Conservation (phyloP, 768 basidiomycete species). For the Boletus reticuloceps region DNA sequence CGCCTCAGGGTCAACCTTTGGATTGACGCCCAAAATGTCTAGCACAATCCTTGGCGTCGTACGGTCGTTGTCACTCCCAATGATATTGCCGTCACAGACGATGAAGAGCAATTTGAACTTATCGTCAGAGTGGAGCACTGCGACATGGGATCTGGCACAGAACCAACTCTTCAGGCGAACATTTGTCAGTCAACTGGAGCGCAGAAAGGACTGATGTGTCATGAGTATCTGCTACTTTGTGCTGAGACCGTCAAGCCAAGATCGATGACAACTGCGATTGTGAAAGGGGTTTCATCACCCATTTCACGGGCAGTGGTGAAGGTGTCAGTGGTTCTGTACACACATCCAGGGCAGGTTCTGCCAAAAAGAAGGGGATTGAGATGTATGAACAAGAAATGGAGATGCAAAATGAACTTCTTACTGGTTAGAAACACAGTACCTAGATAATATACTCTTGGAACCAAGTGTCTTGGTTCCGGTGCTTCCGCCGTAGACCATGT, state of each 20-base stretch:
- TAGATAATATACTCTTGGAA: no score
- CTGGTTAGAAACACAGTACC: conserved; percentile 28
- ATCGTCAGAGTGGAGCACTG: conserved; percentile 88
- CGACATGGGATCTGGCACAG: conserved; percentile 89
- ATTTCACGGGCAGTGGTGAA: conserved; percentile 22
- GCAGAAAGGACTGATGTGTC: conserved; percentile 75
- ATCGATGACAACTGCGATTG: conserved; percentile 24
- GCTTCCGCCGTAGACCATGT: no score
- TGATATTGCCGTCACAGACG: conserved; percentile 95
- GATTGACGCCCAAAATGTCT: conserved; percentile 90
- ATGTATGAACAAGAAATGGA: not conserved
- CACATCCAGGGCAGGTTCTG: conserved; percentile 13
- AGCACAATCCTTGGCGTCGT: conserved; percentile 90
- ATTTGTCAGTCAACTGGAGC: conserved; percentile 78
- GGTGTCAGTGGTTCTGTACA: conserved; percentile 11
- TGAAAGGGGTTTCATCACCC: conserved; percentile 20
- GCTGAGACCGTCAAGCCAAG: conserved; percentile 30
- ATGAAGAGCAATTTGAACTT: conserved; percentile 92
- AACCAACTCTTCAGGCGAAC: conserved; percentile 81
- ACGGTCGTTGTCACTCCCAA: conserved; percentile 90
- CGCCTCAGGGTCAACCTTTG: conserved; percentile 67
- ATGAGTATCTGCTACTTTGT: conserved; percentile 15
- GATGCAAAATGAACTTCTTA: not conserved
- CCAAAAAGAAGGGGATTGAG: not conserved
- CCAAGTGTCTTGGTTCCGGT: no score